A percentile compares a stretch with the other conserved stretches of the same genome.
Conservation (phyloP, 2,329 filamentous ascomycete genomes). For the Diaporthe batatas region DNA sequence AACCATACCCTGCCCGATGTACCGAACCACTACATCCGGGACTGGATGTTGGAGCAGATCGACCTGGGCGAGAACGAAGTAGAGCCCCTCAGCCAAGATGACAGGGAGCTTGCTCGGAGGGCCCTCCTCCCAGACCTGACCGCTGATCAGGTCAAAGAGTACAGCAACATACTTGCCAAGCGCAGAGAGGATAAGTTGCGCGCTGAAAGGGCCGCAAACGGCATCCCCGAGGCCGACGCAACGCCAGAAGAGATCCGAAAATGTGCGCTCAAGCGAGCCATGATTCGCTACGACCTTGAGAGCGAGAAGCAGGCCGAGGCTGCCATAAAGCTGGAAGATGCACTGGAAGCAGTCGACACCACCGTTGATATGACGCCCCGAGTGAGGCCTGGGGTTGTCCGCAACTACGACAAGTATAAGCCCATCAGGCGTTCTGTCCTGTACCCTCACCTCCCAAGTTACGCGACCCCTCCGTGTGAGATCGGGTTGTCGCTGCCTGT, state of each 20-base stretch:
- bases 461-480: not conserved
- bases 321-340: not conserved
- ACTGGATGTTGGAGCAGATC: not conserved
- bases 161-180: not conserved
- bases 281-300: not conserved
- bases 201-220: not conserved
- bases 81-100: not conserved
- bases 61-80: not conserved
- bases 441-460: not conserved
- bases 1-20: constrained; percentile 20
- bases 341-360: not conserved
- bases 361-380: constrained; percentile 13
- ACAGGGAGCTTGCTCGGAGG: not conserved
- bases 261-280: not conserved
- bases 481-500: not conserved
- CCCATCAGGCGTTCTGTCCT: not conserved
- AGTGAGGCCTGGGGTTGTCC: not conserved
- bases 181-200: not conserved
- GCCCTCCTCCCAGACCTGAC: constrained; percentile 7
- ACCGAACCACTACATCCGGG: constrained; percentile 20
- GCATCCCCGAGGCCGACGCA: constrained; percentile 1
- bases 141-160: constrained; percentile 4
- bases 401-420: not conserved
- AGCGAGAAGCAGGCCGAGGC: not conserved
- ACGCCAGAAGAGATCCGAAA: not conserved